These are phyloP conservation scores for Phaffia tasmanica DNA, from an alignment of 768 basidiomycete genomes.

Conservation along the genomic window DNA sequence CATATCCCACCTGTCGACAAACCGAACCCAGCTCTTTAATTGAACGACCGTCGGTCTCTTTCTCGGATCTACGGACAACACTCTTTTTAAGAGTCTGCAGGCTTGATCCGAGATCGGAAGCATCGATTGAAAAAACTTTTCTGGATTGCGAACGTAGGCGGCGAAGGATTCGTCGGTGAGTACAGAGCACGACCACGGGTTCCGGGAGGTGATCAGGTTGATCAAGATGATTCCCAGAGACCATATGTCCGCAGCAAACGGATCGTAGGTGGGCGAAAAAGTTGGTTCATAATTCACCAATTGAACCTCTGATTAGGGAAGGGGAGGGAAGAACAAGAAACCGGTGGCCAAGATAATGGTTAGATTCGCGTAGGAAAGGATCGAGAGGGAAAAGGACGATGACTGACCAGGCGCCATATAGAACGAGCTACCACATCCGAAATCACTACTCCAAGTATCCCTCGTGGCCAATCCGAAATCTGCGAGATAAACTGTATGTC, in stretches of 20 bases:
- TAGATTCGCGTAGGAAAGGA: no score
- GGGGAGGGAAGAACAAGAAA: no score
- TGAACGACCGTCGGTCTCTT: constrained; percentile 53
- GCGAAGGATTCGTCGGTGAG: constrained; percentile 60
- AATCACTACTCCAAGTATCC: constrained; percentile 33
- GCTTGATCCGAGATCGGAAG: constrained; percentile 62
- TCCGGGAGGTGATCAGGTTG: constrained; percentile 66
- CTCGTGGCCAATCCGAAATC: constrained; percentile 38
- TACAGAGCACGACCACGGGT: constrained; percentile 63
- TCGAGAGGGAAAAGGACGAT: no score
- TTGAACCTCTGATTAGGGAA: no score
- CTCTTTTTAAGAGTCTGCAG: constrained; percentile 56
- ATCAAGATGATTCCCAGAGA: constrained; percentile 70
- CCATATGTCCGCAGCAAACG: constrained; percentile 83
- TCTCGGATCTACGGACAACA: constrained; percentile 56
- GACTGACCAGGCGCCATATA: constrained; percentile 69
- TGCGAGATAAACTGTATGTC: constrained; percentile 29
- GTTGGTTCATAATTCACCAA: constrained; percentile 47
- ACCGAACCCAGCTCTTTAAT: constrained; percentile 50
- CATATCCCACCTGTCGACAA: constrained; percentile 19
- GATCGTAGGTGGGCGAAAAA: constrained; percentile 53
- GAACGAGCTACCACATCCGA: constrained; percentile 38
- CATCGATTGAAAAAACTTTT: constrained; percentile 53
- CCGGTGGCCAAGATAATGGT: no score
- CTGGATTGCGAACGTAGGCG: constrained; percentile 52